Evolutionary conservation across 768 basidiomycete genomes (phyloP).

Genomic region (Dentipellis fragilis): DNA sequence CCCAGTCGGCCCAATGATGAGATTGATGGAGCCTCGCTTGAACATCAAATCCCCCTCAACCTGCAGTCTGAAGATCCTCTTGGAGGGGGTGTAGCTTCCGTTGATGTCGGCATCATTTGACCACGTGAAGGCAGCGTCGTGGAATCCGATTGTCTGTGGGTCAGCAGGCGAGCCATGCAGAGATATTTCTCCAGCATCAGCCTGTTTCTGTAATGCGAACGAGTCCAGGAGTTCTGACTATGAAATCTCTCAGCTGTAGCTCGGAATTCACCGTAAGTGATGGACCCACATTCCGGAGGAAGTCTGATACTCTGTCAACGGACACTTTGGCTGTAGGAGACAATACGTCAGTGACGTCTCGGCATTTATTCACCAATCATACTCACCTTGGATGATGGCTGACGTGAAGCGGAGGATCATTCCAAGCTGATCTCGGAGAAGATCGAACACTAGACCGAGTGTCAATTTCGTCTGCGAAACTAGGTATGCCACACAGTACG

Average conservation of each 20-base stretch:
- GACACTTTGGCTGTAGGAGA: background rate
- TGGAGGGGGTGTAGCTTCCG: constrained; percentile 29
- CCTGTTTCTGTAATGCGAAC: background rate
- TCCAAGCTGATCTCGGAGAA: background rate
- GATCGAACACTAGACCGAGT: background rate
- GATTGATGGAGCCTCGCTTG: constrained; percentile 40
- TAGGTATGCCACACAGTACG: background rate
- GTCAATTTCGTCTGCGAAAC: background rate
- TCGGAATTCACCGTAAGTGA: background rate
- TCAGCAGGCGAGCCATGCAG: constrained; percentile 9
- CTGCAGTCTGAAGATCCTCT: constrained; percentile 38
- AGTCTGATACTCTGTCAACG: background rate
- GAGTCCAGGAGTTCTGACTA: background rate
- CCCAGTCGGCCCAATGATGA: constrained; percentile 50
- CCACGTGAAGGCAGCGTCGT: constrained; percentile 49
- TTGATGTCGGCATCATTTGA: constrained; percentile 23
- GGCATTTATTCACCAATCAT: background rate
- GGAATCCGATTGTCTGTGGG: constrained; percentile 34
- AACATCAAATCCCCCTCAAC: constrained; percentile 48
- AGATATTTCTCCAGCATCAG: background rate
- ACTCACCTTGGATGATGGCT: background rate
- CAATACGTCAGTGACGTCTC: background rate
- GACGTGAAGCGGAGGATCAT: background rate
- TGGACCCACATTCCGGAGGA: background rate
- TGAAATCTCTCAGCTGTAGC: background rate